Base-by-base conservation (phyloP, 495 filamentous ascomycete species). In the Lophium mytilinum region DNA sequence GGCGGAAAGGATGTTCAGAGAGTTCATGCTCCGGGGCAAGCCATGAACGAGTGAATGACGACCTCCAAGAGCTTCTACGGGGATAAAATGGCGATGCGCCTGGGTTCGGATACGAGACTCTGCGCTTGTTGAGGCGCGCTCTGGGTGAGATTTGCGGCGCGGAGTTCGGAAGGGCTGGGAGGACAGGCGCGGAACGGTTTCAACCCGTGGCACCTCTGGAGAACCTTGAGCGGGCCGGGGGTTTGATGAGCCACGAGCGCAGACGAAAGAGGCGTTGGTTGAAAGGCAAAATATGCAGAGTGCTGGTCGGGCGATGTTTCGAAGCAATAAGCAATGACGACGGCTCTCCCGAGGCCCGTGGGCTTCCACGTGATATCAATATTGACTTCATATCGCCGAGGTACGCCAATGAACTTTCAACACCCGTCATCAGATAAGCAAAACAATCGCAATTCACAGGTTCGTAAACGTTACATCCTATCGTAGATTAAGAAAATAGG, bases 1-100 rank as follows among this genome's bases (percentile, higher is more conserved):
- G 69, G 88, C 81, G 62, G 89, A 94, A 71, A 98, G 79, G 71
- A 96, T 87, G 73, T 95, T 95, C 77, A 97, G 75, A 67, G 92
- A 95, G 85, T 97, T 96, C 92, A 98, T 98, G 76, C 84, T 90
- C 75, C 68, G 66, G 67, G 65, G 64, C 68, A 70, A 75, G 78
- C 76, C 80, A 85, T 82, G 52, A 51, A 62, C 52, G 57, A 56
- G 19, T 48, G 21, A 30, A 11, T 48, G 15, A 48, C 12, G 41
- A 48, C 18, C 45, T 48, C 14, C 12, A 24, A 48, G 21, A 6
- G 8, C 45, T 48, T 48, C 33, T 24, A 12, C 33, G 17, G 45
- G 12, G 45, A 48, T 48, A 7, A 30, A 24, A 48, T 21, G 45
- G 7, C 15, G 9, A 24, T 6, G 17, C 14, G 33, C 14, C 8